Evolutionary conservation across 345 rosid genomes (phyloP), one percentile per base, ranked within the genome.

Genomic region (Syzygium aqueum): DNA sequence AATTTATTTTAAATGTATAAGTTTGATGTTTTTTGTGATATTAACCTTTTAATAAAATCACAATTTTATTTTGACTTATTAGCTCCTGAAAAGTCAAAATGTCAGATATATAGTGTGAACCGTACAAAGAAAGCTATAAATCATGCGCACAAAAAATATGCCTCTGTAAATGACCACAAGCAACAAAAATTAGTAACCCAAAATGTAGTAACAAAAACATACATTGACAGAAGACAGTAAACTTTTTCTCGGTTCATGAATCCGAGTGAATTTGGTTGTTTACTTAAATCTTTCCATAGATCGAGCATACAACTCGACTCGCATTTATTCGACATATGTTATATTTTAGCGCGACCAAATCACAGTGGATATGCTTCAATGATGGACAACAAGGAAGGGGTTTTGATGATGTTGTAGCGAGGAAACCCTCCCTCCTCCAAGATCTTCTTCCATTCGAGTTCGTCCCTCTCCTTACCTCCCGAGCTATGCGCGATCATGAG

Each of bases 341-440:
- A 73, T 73, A 73, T 73, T 73, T 4, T 73, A 19, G 49, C 1
- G 27, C 1, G 25, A 21, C 14, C 27, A 73, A 73, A 73, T 73
- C 49, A 73, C 8, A 73, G 8, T 37, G 49, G 49, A 51, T 28
- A 87, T 23, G 91, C 91, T 88, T 85, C 93, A 22, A 92, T 87
- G 28, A 90, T 87, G 25, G 86, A 89, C 4, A 86, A 59, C 43
- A 88, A 43, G 53, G 87, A 65, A 17, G 88, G 84, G 53, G 86
- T 86, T 21, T 85, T 73, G 87, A 88, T 90, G 63, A 92, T 86
- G n/a, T 84, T 88, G 88, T 86, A 90, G 2, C 84, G 88, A 77
- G 77, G 92, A 53, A 90, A 90, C 5, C 92, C 92, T 43, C 89
- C 92, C 53, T 87, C 89, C 84, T 49, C 85, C 28, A 92, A 84